A percentile compares a stretch with the other conserved stretches of the same genome.
phyloP scores from a whole-genome alignment of 2,329 filamentous ascomycete species.

The Capronia coronata region DNA sequence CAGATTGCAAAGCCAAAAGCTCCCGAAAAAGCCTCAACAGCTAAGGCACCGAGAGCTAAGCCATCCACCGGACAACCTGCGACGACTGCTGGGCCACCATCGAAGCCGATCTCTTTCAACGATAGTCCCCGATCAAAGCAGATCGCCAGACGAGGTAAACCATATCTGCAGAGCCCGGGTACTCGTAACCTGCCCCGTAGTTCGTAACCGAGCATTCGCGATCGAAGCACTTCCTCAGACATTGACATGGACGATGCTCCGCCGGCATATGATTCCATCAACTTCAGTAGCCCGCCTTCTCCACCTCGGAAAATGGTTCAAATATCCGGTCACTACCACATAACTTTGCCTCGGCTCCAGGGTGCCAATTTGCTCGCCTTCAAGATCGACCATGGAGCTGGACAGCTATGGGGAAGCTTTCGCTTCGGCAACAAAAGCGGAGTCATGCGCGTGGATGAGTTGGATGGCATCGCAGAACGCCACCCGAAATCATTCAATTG shows the following conservation, averaged over 20 bases:
- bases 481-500: conserved; percentile 13
- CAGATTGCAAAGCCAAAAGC: conserved; percentile 3
- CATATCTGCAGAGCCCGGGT: background rate
- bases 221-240: conserved; percentile 6
- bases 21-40: background rate
- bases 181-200: background rate
- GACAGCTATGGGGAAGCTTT: conserved; percentile 17
- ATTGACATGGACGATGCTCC: conserved; percentile 16
- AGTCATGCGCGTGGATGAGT: conserved; percentile 12
- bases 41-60: background rate
- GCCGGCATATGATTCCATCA: conserved; percentile 10
- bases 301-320: background rate
- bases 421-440: conserved; percentile 8
- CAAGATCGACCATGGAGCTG: conserved; percentile 2
- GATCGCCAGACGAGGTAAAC: conserved; percentile 11
- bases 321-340: conserved; percentile 17
- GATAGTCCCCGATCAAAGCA: background rate
- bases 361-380: background rate
- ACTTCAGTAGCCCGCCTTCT: conserved; percentile 1
- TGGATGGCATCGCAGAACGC: background rate
- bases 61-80: conserved; percentile 3
- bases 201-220: conserved; percentile 2
- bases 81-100: background rate
- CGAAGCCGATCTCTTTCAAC: background rate
- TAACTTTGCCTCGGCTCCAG: background rate